These are phyloP conservation scores for Salix brachista DNA, from an alignment of 345 rosid genomes.

Conservation along the genomic window DNA sequence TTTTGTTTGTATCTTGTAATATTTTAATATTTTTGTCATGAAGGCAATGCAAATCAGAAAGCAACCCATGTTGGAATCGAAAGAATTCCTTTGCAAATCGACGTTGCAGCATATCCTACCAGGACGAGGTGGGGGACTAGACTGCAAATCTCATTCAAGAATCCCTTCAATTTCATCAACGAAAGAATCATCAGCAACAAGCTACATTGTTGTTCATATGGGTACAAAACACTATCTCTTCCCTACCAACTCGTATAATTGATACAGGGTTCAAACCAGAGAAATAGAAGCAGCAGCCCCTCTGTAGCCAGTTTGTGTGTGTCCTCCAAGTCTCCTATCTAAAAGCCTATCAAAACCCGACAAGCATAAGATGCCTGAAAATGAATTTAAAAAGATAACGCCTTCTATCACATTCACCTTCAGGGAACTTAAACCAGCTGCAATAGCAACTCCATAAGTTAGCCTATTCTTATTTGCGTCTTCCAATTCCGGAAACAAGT, in stretches of 20 bases:
- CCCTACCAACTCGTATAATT: background rate
- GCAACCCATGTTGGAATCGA: too few relatives aligned
- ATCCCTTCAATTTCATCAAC: background rate
- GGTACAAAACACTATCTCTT: background rate
- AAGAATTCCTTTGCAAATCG: too few relatives aligned
- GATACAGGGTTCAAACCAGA: background rate
- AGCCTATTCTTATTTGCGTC: background rate
- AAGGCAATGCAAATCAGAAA: too few relatives aligned
- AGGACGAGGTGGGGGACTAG: too few relatives aligned
- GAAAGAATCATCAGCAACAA: background rate
- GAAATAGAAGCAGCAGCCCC: too few relatives aligned
- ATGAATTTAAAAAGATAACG: too few relatives aligned
- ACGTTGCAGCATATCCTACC: too few relatives aligned
- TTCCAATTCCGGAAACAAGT: background rate
- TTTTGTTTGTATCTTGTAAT: background rate
- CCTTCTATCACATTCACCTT: too few relatives aligned
- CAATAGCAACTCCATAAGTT: background rate
- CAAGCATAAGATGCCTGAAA: background rate
- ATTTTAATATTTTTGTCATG: background rate
- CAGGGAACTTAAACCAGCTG: too few relatives aligned
- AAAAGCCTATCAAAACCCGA: background rate
- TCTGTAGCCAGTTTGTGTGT: background rate
- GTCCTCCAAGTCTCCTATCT: background rate
- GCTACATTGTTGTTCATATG: background rate
- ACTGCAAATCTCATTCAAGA: background rate